phyloP scores from a whole-genome alignment of 805 yeast species.

The Saccharomycopsis babjevae region DNA sequence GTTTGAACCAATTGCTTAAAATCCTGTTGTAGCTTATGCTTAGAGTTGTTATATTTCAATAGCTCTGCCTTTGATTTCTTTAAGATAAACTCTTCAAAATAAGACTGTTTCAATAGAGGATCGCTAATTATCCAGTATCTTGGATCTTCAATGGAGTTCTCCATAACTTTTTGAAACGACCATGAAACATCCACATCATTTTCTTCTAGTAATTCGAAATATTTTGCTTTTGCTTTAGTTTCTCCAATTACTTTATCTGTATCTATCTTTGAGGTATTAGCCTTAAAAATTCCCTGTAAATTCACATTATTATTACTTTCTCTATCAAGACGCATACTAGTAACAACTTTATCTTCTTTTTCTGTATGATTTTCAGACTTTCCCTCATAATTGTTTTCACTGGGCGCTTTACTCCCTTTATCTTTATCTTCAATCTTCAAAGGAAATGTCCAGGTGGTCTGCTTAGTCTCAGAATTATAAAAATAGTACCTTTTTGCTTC shows the following conservation, averaged over 20 bases:
- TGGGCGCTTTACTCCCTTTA: neutral
- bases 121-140: constrained; percentile 61
- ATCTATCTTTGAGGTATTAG: constrained; percentile 5
- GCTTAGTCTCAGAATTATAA: constrained; percentile 51
- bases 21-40: constrained; percentile 46
- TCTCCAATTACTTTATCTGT: constrained; percentile 20
- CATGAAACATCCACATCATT: constrained; percentile 59
- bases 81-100: constrained; percentile 57
- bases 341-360: neutral
- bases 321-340: neutral
- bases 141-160: constrained; percentile 44
- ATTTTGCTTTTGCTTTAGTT: constrained; percentile 28
- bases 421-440: constrained; percentile 29
- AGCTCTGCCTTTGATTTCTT: constrained; percentile 41
- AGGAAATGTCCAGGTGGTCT: constrained; percentile 80
- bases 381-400: neutral
- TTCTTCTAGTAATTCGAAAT: constrained; percentile 42
- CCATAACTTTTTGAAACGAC: constrained; percentile 62
- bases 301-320: neutral
- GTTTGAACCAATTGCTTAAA: constrained; percentile 38
- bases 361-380: neutral
- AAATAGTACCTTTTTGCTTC: constrained; percentile 58
- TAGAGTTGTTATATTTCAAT: constrained; percentile 39
- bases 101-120: constrained; percentile 45
- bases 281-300: neutral